phyloP scores from a whole-genome alignment of 352 stramenopile genomes.

The Nothophytophthora sp. region DNA sequence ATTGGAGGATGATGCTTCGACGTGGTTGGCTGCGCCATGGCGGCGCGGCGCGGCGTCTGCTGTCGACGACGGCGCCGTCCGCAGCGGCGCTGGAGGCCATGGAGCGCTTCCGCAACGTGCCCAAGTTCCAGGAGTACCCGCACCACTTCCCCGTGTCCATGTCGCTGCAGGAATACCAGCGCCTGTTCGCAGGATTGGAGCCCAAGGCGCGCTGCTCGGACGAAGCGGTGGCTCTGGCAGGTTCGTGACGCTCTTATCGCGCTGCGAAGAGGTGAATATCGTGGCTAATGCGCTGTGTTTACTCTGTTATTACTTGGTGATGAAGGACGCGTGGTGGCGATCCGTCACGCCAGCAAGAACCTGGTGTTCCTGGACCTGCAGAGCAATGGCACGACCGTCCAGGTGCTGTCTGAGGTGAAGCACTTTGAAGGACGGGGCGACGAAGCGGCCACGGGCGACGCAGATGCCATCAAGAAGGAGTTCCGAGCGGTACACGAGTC shows the following conservation, averaged over 20 bases:
- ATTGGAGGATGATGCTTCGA: slow-evolving; percentile 17
- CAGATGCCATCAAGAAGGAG: slow-evolving; percentile 39
- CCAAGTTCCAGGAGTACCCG: slow-evolving; percentile 59
- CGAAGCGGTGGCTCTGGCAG: slow-evolving; percentile 57
- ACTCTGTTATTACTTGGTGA: not conserved
- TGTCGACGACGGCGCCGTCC: slow-evolving; percentile 16
- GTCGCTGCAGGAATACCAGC: slow-evolving; percentile 60
- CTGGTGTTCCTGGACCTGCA: slow-evolving; percentile 80
- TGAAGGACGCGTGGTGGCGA: slow-evolving; percentile 70
- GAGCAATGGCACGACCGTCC: slow-evolving; percentile 62
- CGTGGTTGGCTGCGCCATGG: slow-evolving; percentile 29
- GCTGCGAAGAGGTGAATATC: too few species aligned
- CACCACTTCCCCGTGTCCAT: slow-evolving; percentile 72
- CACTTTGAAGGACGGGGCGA: slow-evolving; percentile 54
- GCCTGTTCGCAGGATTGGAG: slow-evolving; percentile 50
- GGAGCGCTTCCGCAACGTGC: slow-evolving; percentile 57
- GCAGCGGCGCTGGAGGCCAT: slow-evolving; percentile 34
- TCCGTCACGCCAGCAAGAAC: slow-evolving; percentile 82
- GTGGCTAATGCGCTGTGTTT: too few species aligned
- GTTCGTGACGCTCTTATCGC: slow-evolving; percentile 22
- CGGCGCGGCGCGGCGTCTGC: slow-evolving; percentile 19
- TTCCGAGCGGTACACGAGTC: slow-evolving; percentile 71
- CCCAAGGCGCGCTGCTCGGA: slow-evolving; percentile 61
- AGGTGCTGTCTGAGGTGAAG: slow-evolving; percentile 80
- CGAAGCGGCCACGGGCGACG: slow-evolving; percentile 17